These are phyloP conservation scores for Microdochium paspali DNA, from an alignment of 2,329 filamentous ascomycete species.

Conservation along the genomic window DNA sequence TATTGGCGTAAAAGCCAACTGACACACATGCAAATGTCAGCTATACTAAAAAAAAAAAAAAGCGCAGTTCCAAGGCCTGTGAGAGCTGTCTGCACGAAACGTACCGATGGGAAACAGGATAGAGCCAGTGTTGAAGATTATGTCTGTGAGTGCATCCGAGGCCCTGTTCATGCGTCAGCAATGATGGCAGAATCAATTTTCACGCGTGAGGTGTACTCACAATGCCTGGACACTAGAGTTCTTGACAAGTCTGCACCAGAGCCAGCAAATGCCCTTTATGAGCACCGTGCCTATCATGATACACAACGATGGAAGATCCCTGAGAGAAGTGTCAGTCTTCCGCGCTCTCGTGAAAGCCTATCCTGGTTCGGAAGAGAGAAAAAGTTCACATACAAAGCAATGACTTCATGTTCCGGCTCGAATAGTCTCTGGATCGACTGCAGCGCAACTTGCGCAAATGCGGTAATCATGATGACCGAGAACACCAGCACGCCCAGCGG, in stretches of 20 bases:
- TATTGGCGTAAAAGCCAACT: conserved; percentile 63
- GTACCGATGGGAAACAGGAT: conserved; percentile 72
- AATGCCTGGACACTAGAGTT: conserved; percentile 82
- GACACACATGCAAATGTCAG: neutral
- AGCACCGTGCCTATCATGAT: conserved; percentile 79
- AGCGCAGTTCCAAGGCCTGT: too few species aligned
- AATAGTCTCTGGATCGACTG: conserved; percentile 59
- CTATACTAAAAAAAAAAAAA: neutral
- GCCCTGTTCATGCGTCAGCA: conserved; percentile 22
- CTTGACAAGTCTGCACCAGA: conserved; percentile 79
- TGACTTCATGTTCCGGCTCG: conserved; percentile 51
- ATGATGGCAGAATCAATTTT: too few species aligned
- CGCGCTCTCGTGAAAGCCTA: too few species aligned
- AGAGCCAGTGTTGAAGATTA: conserved; percentile 84
- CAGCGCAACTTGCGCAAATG: conserved; percentile 69
- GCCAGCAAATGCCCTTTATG: conserved; percentile 74
- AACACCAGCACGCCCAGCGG: conserved; percentile 76
- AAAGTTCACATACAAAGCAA: conserved; percentile 45
- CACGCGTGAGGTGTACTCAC: too few species aligned
- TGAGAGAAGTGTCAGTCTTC: conserved; percentile 10
- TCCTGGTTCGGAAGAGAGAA: too few species aligned
- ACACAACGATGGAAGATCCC: conserved; percentile 56
- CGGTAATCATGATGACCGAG: conserved; percentile 78
- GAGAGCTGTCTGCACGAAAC: too few species aligned
- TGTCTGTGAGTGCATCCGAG: conserved; percentile 55